Percentiles rank a stretch among this genome's conserved stretches.
Evolutionary conservation across 192 early-diverging fungal species (phyloP).

Genomic region (Coemansia pectinata): DNA sequence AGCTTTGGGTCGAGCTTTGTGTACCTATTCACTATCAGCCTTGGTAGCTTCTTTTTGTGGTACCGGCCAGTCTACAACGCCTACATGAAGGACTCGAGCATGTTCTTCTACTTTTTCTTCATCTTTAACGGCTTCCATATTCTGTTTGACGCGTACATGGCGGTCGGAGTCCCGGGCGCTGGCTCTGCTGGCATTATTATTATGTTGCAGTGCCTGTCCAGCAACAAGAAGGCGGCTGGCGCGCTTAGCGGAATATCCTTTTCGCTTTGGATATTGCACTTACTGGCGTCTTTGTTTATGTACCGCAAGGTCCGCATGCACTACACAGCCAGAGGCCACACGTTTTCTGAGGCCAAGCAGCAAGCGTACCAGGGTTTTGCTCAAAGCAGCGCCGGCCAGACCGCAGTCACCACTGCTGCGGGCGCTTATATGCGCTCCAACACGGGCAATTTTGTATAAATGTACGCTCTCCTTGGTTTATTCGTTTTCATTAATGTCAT

Average conservation of each 20-base stretch:
- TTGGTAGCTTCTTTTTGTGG: slow-evolving; percentile 80
- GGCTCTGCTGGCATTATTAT: slow-evolving; percentile 83
- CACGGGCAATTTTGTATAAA: slow-evolving; percentile 44
- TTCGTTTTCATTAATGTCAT: background rate
- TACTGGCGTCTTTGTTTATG: slow-evolving; percentile 61
- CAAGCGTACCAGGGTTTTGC: slow-evolving; percentile 62
- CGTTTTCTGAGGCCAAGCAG: slow-evolving; percentile 70
- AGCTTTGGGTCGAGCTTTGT: slow-evolving; percentile 78
- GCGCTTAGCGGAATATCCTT: slow-evolving; percentile 65
- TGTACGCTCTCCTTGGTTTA: background rate
- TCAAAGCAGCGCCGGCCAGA: slow-evolving; percentile 54
- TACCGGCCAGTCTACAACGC: slow-evolving; percentile 88
- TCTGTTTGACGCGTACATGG: slow-evolving; percentile 80
- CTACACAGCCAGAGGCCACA: slow-evolving; percentile 69
- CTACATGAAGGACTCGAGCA: slow-evolving; percentile 81
- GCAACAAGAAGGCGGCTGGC: slow-evolving; percentile 65
- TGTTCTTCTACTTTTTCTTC: slow-evolving; percentile 86
- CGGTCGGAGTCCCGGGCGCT: slow-evolving; percentile 79
- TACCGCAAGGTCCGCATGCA: slow-evolving; percentile 64
- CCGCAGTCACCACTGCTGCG: slow-evolving; percentile 35
- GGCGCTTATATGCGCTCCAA: slow-evolving; percentile 45
- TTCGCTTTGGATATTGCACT: slow-evolving; percentile 67
- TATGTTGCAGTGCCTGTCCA: slow-evolving; percentile 69
- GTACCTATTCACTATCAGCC: slow-evolving; percentile 74
- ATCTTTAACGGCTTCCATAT: slow-evolving; percentile 86